A percentile compares a stretch with the other conserved stretches of the same genome.
phyloP scores from a whole-genome alignment of 768 basidiomycete genomes.

The Phylloporus rhodoxanthus region DNA sequence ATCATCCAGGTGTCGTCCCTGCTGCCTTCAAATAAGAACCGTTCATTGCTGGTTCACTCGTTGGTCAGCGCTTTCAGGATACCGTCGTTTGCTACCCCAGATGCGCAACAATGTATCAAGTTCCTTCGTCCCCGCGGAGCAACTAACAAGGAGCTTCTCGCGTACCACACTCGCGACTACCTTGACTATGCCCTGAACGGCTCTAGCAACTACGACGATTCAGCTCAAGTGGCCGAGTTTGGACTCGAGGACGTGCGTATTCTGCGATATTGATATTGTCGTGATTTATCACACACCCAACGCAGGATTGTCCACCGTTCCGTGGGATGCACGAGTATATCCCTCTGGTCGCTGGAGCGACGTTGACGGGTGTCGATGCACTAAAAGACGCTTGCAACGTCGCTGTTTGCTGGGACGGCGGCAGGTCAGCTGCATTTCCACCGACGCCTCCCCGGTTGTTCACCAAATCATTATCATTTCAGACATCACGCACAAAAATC shows the following conservation, averaged over 20 bases:
- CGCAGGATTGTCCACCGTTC: conserved; percentile 82
- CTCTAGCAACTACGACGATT: conserved; percentile 21
- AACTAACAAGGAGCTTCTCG: conserved; percentile 47
- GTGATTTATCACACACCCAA: neutral
- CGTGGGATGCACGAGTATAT: conserved; percentile 63
- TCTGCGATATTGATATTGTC: neutral
- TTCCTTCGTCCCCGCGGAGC: conserved; percentile 54
- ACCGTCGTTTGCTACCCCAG: conserved; percentile 29
- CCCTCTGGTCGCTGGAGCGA: conserved; percentile 65
- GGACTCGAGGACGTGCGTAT: conserved; percentile 54
- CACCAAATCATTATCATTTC: no score
- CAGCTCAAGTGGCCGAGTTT: conserved; percentile 34
- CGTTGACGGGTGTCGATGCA: conserved; percentile 64
- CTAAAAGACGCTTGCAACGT: conserved; percentile 52
- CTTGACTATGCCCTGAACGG: conserved; percentile 52
- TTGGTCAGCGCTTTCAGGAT: conserved; percentile 51
- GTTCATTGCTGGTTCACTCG: conserved; percentile 63
- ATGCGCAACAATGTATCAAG: conserved; percentile 28
- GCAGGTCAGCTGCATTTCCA: conserved; percentile 43
- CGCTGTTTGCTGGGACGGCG: conserved; percentile 89
- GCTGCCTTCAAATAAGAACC: conserved; percentile 63
- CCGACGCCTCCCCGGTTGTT: no score
- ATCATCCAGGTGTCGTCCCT: conserved; percentile 40
- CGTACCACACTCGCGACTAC: conserved; percentile 70
- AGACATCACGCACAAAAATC: conserved; percentile 75